These are phyloP conservation scores for Craspedostauros australis DNA, from an alignment of 108 stramenopile species.

Conservation along the genomic window DNA sequence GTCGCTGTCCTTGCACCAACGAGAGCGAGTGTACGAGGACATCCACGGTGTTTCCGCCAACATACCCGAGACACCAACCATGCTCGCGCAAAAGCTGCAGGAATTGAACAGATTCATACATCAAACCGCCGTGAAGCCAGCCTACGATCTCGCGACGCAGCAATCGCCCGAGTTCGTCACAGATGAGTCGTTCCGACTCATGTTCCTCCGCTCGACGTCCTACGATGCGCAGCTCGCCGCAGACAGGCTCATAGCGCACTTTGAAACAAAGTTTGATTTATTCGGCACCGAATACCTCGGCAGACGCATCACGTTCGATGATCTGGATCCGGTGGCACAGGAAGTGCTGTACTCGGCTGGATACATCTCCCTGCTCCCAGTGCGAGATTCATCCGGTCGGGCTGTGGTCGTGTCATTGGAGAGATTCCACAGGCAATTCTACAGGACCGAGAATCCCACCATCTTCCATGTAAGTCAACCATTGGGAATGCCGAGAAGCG, in stretches of 20 bases:
- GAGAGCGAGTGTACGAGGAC: constrained; percentile 8
- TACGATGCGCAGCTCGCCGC: constrained; percentile 9
- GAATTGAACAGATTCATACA: too few relatives aligned
- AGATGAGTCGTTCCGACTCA: constrained; percentile 7
- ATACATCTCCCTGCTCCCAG: too few relatives aligned
- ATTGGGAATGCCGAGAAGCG: too few relatives aligned
- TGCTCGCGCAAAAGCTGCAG: too few relatives aligned
- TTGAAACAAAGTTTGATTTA: constrained; percentile 6
- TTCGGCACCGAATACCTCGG: constrained; percentile 8
- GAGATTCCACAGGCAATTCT: too few relatives aligned
- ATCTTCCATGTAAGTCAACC: too few relatives aligned
- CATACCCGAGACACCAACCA: constrained; percentile 6
- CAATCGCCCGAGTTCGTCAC: constrained; percentile 18
- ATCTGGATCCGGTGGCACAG: constrained; percentile 6
- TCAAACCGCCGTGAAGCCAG: too few relatives aligned
- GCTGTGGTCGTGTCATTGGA: too few relatives aligned
- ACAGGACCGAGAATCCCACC: too few relatives aligned
- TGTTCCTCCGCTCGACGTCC: constrained; percentile 14
- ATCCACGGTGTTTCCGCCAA: constrained; percentile 20
- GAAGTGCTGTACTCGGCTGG: too few relatives aligned
- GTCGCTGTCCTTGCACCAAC: constrained; percentile 3
- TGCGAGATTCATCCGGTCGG: too few relatives aligned
- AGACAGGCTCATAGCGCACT: constrained; percentile 5
- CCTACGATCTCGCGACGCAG: too few relatives aligned
- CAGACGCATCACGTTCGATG: constrained; percentile 11